phyloP scores from a whole-genome alignment of 441 rosid genomes.

The Sinapis alba region DNA sequence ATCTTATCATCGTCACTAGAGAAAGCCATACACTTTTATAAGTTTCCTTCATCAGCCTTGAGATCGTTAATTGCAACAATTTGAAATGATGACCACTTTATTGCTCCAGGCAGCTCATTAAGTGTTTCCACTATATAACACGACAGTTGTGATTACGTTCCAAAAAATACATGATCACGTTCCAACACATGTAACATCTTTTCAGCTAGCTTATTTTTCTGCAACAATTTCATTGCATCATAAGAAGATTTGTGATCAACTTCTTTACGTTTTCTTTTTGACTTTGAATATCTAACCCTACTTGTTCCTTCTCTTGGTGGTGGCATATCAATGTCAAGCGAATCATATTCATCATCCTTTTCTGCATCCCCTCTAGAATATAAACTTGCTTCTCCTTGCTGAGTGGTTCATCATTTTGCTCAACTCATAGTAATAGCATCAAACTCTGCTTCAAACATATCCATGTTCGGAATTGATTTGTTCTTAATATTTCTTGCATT shows the following conservation, averaged over 20 bases:
- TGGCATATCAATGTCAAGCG: background rate
- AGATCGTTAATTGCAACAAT: no score
- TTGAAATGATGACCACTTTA: background rate
- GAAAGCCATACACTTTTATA: no score
- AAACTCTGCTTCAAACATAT: background rate
- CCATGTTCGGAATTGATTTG: background rate
- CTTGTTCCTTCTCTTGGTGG: background rate
- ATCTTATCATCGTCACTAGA: no score
- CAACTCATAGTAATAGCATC: background rate
- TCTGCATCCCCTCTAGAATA: background rate
- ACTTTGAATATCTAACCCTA: background rate
- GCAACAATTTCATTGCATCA: background rate
- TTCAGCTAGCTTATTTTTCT: background rate
- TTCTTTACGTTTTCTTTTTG: background rate
- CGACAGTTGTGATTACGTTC: background rate
- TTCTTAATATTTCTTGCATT: background rate
- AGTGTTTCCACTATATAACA: background rate
- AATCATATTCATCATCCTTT: background rate
- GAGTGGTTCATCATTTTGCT: background rate
- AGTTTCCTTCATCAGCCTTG: no score
- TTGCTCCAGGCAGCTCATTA: background rate
- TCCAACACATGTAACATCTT: background rate
- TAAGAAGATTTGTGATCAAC: background rate
- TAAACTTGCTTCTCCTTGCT: background rate
- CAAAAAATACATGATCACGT: background rate